Evolutionary conservation across 2,329 filamentous ascomycete species (phyloP).

Genomic region (Knoxdaviesia proteae): DNA sequence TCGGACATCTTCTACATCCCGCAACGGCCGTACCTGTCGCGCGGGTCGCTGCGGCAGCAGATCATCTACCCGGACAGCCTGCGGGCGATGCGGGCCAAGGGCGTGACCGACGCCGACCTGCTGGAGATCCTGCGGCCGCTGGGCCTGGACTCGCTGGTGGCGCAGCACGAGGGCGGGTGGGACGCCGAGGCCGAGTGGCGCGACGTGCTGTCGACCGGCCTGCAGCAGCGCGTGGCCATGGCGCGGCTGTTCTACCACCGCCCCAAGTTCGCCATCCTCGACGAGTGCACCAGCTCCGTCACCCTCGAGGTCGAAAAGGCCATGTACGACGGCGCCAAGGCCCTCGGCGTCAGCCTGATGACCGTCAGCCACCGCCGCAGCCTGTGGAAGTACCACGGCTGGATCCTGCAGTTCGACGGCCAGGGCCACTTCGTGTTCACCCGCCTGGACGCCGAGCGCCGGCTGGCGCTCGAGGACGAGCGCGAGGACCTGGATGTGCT

Average conservation of each 20-base stretch:
- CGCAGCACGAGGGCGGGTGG: slow-evolving; percentile 59
- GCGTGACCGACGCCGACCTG: slow-evolving; percentile 65
- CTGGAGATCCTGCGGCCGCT: slow-evolving; percentile 56
- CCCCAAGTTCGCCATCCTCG: slow-evolving; percentile 83
- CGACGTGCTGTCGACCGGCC: slow-evolving; percentile 73
- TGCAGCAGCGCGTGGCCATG: slow-evolving; percentile 95
- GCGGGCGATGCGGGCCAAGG: slow-evolving; percentile 68
- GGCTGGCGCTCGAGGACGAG: slow-evolving; percentile 80
- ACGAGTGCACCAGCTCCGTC: slow-evolving; percentile 92
- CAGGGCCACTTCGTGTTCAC: slow-evolving; percentile 86
- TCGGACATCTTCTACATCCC: slow-evolving; percentile 96
- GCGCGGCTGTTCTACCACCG: slow-evolving; percentile 85
- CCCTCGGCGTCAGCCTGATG: slow-evolving; percentile 82
- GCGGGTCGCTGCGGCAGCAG: slow-evolving; percentile 83
- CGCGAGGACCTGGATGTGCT: slow-evolving; percentile 82
- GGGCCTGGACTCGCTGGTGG: slow-evolving; percentile 64
- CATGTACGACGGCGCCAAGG: slow-evolving; percentile 95
- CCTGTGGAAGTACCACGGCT: slow-evolving; percentile 89
- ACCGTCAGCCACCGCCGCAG: slow-evolving; percentile 82
- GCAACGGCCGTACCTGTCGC: slow-evolving; percentile 79
- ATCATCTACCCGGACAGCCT: slow-evolving; percentile 89
- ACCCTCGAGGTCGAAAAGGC: slow-evolving; percentile 83
- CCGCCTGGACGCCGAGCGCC: slow-evolving; percentile 64
- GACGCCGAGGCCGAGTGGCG: slow-evolving; percentile 94
- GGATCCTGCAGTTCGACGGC: slow-evolving; percentile 91